Percentiles rank a stretch among this genome's conserved stretches.
These are phyloP conservation scores for Nectriaceae sp. DNA, from an alignment of 2,329 filamentous ascomycete species.

Conservation along the genomic window DNA sequence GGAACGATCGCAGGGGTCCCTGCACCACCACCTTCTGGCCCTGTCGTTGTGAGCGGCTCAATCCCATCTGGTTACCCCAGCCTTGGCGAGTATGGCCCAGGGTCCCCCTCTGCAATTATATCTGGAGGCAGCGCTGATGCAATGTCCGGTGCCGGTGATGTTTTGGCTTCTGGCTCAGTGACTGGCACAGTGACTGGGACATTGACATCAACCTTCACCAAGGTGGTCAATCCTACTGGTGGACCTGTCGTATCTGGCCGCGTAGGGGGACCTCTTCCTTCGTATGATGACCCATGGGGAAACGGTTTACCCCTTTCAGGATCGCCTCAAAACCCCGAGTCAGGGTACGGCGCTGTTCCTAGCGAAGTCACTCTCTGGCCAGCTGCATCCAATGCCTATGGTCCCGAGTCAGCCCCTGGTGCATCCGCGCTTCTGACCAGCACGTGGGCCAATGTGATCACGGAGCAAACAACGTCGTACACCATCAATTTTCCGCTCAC, in stretches of 20 bases:
- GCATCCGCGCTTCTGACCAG: constrained; percentile 32
- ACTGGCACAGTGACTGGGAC: constrained; percentile 26
- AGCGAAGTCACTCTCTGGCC: constrained; percentile 26
- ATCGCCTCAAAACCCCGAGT: constrained; percentile 15
- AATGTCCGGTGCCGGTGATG: neutral
- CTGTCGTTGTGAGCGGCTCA: constrained; percentile 12
- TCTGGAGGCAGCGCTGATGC: constrained; percentile 17
- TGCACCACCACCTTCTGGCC: constrained; percentile 13
- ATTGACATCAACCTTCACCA: constrained; percentile 24
- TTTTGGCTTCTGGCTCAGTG: constrained; percentile 4
- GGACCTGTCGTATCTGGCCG: constrained; percentile 21
- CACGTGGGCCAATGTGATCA: constrained; percentile 42
- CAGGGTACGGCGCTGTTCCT: constrained; percentile 26
- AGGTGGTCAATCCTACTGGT: constrained; percentile 24
- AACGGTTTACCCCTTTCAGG: constrained; percentile 15
- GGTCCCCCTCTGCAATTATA: constrained; percentile 21
- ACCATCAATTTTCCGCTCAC: constrained; percentile 42
- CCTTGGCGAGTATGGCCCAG: constrained; percentile 30
- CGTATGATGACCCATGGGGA: constrained; percentile 15
- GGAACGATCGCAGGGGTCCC: constrained; percentile 19
- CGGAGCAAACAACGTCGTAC: constrained; percentile 42
- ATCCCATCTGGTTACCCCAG: constrained; percentile 17
- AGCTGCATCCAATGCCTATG: constrained; percentile 25
- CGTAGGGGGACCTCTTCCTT: constrained; percentile 14
- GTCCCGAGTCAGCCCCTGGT: constrained; percentile 3